Evolutionary conservation across 345 rosid species (phyloP), one percentile per base, ranked within the genome.

Genomic region (Murraya koenigii): DNA sequence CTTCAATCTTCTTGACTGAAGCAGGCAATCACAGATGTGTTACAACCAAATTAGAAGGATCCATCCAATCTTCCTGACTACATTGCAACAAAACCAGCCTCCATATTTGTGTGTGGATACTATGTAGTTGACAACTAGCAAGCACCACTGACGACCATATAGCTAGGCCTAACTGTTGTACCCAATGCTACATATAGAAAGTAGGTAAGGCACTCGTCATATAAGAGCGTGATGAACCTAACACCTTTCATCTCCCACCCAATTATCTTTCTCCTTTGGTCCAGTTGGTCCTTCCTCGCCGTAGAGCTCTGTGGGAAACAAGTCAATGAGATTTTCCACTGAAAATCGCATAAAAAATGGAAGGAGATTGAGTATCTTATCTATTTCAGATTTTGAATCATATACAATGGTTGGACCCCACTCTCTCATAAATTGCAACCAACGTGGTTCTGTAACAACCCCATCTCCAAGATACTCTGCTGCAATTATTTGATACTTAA

Each of bases 241-340:
- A 72, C 89, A 84, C 75, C 88, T 84, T 83, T 95, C 98, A 79
- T 95, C 97, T 83, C 94, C 97, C 58, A 72, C 56, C 98, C 98
- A 93, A 68, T 95, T 93, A 69, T 91, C 85, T 65, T 95, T 95
- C 87, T 93, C 98, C 83, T 95, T 95, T 1, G 97, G 98, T 32
- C 98, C 98, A 0, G 97, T 91, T 7, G 98, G 98, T 64, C 98
- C 98, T 82, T 95, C 97, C 89, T 95, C 98, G 0, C 98, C 98
- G 13, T 93, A 93, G 17, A 95, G 93, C 84, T 90, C 95, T 2
- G 94, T 87, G 2, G 98, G 98, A 73, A 95, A 89, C 90, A 90
- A 85, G 66, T 95, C 97, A 26, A 91, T 77, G 76, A 95, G 81
- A 83, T 86, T 90, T 86, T 89, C 94, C 26, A 94, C 74, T 2